phyloP scores from a whole-genome alignment of 345 rosid genomes.

The Diplotaxis tenuifolia region DNA sequence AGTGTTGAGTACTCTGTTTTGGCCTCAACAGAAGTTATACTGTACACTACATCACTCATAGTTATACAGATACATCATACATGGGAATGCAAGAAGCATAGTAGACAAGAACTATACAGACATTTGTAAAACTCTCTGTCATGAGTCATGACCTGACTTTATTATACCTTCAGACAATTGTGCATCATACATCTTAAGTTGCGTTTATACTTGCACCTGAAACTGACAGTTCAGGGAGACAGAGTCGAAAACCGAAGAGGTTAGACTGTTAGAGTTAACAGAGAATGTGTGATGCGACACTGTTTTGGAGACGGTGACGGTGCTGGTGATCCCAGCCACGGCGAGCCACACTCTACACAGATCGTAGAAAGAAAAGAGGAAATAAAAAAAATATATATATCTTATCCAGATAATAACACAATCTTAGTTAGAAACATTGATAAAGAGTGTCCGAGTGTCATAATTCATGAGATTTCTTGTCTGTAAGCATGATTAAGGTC shows the following conservation, averaged over 20 bases:
- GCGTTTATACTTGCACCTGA: conserved; percentile 40
- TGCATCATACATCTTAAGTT: conserved; percentile 8
- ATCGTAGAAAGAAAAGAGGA: not conserved
- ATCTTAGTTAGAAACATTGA: too few relatives aligned
- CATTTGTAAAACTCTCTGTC: conserved; percentile 8
- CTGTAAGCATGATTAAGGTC: too few relatives aligned
- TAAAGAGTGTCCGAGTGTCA: too few relatives aligned
- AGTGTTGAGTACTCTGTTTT: conserved; percentile 42
- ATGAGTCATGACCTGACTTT: too few relatives aligned
- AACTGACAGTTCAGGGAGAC: conserved; percentile 24
- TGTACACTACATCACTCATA: conserved; percentile 19
- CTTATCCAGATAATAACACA: conserved; percentile 11
- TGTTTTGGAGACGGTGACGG: conserved; percentile 37
- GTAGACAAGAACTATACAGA: conserved; percentile 23
- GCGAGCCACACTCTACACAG: conserved; percentile 23
- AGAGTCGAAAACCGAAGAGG: conserved; percentile 47
- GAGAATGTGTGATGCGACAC: conserved; percentile 20
- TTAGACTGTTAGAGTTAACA: conserved; percentile 47
- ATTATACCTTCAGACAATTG: not conserved
- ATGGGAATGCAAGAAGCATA: conserved; percentile 14
- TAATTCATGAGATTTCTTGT: too few relatives aligned
- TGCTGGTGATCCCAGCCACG: conserved; percentile 67
- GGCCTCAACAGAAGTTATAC: not conserved
- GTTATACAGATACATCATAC: not conserved
- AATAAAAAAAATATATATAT: not conserved